Percentiles rank a stretch among this genome's conserved stretches.
Conservation (phyloP, 768 basidiomycete species). For the Kockovaella imperatae region DNA sequence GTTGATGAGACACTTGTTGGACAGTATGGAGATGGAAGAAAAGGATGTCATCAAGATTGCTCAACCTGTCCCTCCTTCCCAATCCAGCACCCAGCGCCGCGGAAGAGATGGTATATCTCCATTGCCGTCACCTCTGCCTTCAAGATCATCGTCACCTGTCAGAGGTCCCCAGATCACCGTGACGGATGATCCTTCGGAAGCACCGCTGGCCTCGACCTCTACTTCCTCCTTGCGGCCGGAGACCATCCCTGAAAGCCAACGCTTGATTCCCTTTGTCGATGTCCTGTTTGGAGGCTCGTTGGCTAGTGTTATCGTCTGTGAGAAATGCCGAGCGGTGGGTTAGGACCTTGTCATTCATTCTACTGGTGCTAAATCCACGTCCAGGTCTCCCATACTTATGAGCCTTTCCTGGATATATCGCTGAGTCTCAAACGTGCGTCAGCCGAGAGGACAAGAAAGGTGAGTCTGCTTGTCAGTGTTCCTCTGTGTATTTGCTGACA, state of each 20-base stretch:
- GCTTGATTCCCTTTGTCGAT: slow-evolving; percentile 67
- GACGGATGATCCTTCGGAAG: slow-evolving; percentile 5
- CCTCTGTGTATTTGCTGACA: background rate
- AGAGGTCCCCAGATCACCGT: slow-evolving; percentile 8
- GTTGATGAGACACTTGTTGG: slow-evolving; percentile 77
- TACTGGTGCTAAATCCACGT: background rate
- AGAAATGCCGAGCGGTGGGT: slow-evolving; percentile 77
- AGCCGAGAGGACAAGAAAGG: slow-evolving; percentile 59
- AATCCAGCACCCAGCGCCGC: slow-evolving; percentile 2
- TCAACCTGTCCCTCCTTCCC: slow-evolving; percentile 19
- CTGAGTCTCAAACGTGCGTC: slow-evolving; percentile 78
- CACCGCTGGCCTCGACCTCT: background rate
- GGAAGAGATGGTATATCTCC: slow-evolving; percentile 10
- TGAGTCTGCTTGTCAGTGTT: slow-evolving; percentile 6
- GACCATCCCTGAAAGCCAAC: slow-evolving; percentile 48
- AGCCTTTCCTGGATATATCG: slow-evolving; percentile 90
- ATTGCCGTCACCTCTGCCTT: slow-evolving; percentile 21
- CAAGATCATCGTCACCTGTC: slow-evolving; percentile 14
- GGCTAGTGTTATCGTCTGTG: slow-evolving; percentile 86
- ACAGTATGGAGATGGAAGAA: slow-evolving; percentile 92
- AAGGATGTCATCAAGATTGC: slow-evolving; percentile 54
- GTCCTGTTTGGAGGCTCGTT: slow-evolving; percentile 84
- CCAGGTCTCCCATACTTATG: slow-evolving; percentile 69
- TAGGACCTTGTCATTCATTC: background rate
- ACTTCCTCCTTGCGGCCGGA: too few relatives aligned